These are phyloP conservation scores for Naganishia onofrii DNA, from an alignment of 768 basidiomycete genomes.

Conservation along the genomic window DNA sequence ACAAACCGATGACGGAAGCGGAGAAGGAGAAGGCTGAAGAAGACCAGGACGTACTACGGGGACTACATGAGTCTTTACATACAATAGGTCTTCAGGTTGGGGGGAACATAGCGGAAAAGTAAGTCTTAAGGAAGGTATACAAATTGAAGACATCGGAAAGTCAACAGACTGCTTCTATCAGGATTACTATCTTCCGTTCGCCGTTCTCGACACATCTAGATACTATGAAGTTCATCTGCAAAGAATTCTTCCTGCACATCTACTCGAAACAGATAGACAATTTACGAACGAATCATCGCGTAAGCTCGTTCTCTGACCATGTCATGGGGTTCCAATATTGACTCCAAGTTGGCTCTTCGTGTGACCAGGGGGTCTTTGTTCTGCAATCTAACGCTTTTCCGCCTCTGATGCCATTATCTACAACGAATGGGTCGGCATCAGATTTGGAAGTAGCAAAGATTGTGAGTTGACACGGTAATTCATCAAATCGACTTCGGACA, in stretches of 20 bases:
- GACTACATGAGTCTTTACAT: conserved; percentile 67
- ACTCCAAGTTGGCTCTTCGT: background rate
- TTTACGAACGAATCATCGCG: conserved; percentile 87
- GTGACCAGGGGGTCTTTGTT: conserved; percentile 77
- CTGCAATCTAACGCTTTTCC: conserved; percentile 88
- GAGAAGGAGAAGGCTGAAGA: conserved; percentile 55
- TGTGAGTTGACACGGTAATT: too few species aligned
- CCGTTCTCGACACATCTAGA: conserved; percentile 81
- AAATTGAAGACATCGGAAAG: background rate
- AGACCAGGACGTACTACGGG: conserved; percentile 80
- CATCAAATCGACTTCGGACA: background rate
- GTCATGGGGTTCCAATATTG: background rate
- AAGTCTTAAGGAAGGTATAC: conserved; percentile 40
- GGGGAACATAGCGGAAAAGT: conserved; percentile 82
- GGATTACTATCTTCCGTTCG: conserved; percentile 70
- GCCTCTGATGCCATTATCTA: conserved; percentile 75
- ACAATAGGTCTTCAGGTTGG: conserved; percentile 83
- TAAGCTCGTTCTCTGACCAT: conserved; percentile 51
- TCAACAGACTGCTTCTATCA: conserved; percentile 44
- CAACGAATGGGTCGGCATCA: conserved; percentile 72
- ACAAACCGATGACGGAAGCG: conserved; percentile 36
- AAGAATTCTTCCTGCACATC: conserved; percentile 86
- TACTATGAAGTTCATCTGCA: conserved; percentile 90
- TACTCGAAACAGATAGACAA: conserved; percentile 97
- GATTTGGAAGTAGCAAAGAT: conserved; percentile 68